Percentiles rank a stretch among this genome's conserved stretches.
These are phyloP conservation scores for Juglanconis sp. DNA, from an alignment of 2,329 filamentous ascomycete genomes.

Conservation along the genomic window DNA sequence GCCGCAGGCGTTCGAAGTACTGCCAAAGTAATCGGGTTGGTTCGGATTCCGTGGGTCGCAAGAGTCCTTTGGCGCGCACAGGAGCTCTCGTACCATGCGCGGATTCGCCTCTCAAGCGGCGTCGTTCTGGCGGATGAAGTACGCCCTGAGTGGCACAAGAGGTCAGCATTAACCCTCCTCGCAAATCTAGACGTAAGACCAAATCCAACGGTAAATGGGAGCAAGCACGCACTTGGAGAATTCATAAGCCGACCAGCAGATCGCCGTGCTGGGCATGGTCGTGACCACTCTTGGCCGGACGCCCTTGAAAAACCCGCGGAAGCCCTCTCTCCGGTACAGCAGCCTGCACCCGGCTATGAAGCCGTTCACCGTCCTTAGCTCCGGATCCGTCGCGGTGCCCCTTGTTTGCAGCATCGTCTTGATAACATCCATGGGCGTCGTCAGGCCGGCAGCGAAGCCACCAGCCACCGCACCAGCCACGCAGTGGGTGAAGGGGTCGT, in stretches of 20 bases:
- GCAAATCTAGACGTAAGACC: neutral
- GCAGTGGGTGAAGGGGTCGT: constrained; percentile 93
- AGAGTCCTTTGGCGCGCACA: neutral
- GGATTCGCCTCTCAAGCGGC: constrained; percentile 26
- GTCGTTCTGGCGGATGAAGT: constrained; percentile 57
- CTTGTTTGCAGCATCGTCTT: constrained; percentile 96
- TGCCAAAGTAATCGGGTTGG: neutral
- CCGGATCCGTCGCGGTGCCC: constrained; percentile 73
- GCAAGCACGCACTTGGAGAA: constrained; percentile 59
- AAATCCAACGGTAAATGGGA: too few species aligned
- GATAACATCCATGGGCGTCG: constrained; percentile 95
- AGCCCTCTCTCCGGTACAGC: constrained; percentile 79
- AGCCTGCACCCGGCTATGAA: constrained; percentile 76
- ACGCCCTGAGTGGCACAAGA: constrained; percentile 41
- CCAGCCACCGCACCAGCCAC: constrained; percentile 88
- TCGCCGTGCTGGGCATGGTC: constrained; percentile 98
- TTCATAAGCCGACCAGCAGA: constrained; percentile 86
- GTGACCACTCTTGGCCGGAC: constrained; percentile 88
- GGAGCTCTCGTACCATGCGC: neutral
- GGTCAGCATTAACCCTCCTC: constrained; percentile 16
- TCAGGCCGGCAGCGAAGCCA: constrained; percentile 88
- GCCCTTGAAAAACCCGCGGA: constrained; percentile 87
- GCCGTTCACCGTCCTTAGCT: constrained; percentile 81
- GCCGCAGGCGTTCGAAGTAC: neutral
- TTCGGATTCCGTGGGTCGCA: neutral